Evolutionary conservation across 2,329 filamentous ascomycete species (phyloP).

Genomic region (Xylariales sp.): DNA sequence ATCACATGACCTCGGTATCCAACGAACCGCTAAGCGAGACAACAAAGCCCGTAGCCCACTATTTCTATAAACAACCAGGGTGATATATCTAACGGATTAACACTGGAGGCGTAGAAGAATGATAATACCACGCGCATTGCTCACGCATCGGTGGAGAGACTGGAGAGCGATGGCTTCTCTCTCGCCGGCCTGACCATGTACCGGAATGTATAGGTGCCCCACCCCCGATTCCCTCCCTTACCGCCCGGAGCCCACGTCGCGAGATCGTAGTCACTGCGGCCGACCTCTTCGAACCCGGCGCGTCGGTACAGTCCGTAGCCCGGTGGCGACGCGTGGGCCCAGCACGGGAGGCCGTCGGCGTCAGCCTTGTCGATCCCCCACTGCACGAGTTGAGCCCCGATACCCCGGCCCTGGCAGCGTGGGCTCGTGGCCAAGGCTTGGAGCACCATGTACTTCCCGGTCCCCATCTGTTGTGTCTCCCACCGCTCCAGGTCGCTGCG

Average conservation of each 20-base stretch:
- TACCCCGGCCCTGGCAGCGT: background rate
- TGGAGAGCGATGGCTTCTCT: too few species aligned
- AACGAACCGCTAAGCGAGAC: too few species aligned
- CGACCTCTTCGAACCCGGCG: constrained; percentile 4
- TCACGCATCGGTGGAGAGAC: too few species aligned
- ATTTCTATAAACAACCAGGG: too few species aligned
- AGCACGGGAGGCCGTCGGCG: constrained; percentile 1
- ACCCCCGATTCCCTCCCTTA: background rate
- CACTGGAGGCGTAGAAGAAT: too few species aligned
- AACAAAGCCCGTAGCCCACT: too few species aligned
- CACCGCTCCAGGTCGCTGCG: background rate
- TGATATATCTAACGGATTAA: too few species aligned
- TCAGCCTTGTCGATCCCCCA: constrained; percentile 2
- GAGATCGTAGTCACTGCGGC: background rate
- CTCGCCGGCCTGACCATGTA: constrained; percentile 5
- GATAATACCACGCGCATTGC: too few species aligned
- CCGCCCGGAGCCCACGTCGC: background rate
- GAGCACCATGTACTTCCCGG: constrained; percentile 5
- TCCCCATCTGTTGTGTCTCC: background rate
- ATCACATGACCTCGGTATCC: too few species aligned
- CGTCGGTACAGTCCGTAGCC: constrained; percentile 2
- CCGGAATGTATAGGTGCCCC: constrained; percentile 4
- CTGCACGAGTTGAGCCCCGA: constrained; percentile 2
- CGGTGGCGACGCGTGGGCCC: constrained; percentile 5
- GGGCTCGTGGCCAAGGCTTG: constrained; percentile 2